phyloP scores from a whole-genome alignment of 176 grass and related monocot genomes.

The Oryza australiensis region DNA sequence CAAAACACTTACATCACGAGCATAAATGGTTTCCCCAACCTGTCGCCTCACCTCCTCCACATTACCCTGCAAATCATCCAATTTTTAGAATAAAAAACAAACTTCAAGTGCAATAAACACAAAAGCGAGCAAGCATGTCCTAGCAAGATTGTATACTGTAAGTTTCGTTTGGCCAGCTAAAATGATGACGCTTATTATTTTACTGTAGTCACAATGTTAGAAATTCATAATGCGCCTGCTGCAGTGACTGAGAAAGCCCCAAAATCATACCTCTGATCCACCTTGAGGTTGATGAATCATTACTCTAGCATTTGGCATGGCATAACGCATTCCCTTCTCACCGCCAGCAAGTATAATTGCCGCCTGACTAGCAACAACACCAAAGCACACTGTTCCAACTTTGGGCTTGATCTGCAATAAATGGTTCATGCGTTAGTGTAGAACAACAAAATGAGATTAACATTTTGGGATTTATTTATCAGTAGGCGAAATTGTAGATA shows the following conservation, averaged over 20 bases:
- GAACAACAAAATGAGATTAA: conserved; percentile 12
- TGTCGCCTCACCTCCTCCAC: conserved; percentile 75
- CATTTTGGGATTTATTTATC: not conserved
- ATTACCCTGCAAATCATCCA: conserved; percentile 51
- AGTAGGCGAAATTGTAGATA: not conserved
- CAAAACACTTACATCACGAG: conserved; percentile 61
- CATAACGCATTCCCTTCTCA: conserved; percentile 96
- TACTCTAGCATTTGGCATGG: conserved; percentile 95
- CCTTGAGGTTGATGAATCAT: conserved; percentile 99
- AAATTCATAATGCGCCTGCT: not conserved
- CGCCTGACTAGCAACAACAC: conserved; percentile 88
- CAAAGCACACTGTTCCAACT: conserved; percentile 89
- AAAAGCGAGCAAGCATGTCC: not conserved
- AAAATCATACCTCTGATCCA: conserved; percentile 66
- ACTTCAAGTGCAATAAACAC: conserved; percentile 11
- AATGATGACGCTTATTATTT: not conserved
- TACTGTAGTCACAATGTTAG: not conserved
- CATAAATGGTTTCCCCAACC: conserved; percentile 74
- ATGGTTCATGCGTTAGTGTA: conserved; percentile 16
- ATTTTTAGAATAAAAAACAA: conserved; percentile 26
- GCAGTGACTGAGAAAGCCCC: conserved; percentile 11
- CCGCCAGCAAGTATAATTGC: conserved; percentile 88
- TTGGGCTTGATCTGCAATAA: conserved; percentile 83
- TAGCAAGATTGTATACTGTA: not conserved
- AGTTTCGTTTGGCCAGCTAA: not conserved